Conservation (phyloP, 441 rosid species). For the Eutrema salsugineum region DNA sequence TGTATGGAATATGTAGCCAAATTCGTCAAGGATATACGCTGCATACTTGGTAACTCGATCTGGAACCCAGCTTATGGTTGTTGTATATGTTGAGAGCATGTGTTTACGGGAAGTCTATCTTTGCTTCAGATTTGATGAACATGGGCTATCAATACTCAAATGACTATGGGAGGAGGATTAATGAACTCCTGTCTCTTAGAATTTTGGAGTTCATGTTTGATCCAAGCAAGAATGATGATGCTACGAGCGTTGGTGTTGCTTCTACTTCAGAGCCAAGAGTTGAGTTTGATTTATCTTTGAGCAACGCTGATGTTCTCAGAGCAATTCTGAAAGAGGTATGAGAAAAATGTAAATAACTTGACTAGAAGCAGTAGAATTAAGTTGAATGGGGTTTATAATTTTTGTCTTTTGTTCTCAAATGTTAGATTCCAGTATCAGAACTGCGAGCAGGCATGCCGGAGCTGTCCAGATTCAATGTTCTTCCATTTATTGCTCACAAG, state of each 20-base stretch:
- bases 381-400: neutral
- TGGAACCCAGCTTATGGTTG: neutral
- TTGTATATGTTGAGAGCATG: neutral
- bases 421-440: conserved; percentile 25
- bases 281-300: conserved; percentile 25
- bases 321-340: conserved; percentile 26
- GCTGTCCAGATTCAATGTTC: conserved; percentile 26
- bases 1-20: conserved; percentile 31
- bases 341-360: neutral
- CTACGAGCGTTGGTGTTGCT: neutral
- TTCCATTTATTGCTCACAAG: conserved; percentile 34
- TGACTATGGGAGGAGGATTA: conserved; percentile 26
- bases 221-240: neutral
- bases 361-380: neutral
- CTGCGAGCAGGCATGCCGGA: conserved; percentile 23
- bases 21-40: conserved; percentile 13
- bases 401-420: neutral
- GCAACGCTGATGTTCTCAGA: conserved; percentile 13
- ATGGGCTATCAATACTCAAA: conserved; percentile 13
- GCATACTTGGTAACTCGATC: conserved; percentile 22
- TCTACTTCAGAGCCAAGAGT: conserved; percentile 5
- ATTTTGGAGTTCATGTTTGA: conserved; percentile 27
- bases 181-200: conserved; percentile 27
- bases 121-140: conserved; percentile 25
- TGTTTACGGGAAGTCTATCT: neutral